Conservation (phyloP, 345 rosid genomes). For the Moringa oleifera region DNA sequence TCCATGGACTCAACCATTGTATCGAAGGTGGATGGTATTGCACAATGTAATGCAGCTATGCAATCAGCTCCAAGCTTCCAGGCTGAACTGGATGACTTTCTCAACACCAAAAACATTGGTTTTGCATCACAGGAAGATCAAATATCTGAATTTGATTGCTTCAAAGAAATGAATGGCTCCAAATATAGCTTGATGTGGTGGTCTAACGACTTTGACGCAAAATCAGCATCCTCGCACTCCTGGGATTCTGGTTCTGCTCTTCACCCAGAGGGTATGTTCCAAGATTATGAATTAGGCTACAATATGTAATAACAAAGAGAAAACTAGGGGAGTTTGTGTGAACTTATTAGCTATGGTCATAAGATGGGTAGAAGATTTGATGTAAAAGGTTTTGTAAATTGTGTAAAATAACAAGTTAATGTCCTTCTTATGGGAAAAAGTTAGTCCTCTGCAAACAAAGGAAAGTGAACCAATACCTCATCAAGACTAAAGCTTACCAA, state of each 20-base stretch:
- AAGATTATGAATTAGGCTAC: constrained; percentile 53
- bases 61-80: constrained; percentile 25
- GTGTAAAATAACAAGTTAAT: constrained; percentile 52
- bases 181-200: constrained; percentile 56
- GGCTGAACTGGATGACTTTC: constrained; percentile 31
- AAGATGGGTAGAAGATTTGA: not conserved
- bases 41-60: too few relatives aligned
- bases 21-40: not conserved
- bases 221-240: constrained; percentile 49
- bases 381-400: constrained; percentile 36
- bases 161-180: constrained; percentile 39
- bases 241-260: constrained; percentile 57
- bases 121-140: constrained; percentile 31
- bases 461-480: too few relatives aligned
- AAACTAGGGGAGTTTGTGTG: not conserved
- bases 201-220: constrained; percentile 56
- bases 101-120: constrained; percentile 20
- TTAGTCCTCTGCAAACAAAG: too few relatives aligned
- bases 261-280: constrained; percentile 50
- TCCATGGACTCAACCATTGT: constrained; percentile 10
- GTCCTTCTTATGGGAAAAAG: not conserved
- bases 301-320: constrained; percentile 28
- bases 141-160: constrained; percentile 43
- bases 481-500: too few relatives aligned
- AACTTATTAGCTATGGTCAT: constrained; percentile 18